Evolutionary conservation across 345 rosid genomes (phyloP).

Genomic region (Salix arbutifolia): DNA sequence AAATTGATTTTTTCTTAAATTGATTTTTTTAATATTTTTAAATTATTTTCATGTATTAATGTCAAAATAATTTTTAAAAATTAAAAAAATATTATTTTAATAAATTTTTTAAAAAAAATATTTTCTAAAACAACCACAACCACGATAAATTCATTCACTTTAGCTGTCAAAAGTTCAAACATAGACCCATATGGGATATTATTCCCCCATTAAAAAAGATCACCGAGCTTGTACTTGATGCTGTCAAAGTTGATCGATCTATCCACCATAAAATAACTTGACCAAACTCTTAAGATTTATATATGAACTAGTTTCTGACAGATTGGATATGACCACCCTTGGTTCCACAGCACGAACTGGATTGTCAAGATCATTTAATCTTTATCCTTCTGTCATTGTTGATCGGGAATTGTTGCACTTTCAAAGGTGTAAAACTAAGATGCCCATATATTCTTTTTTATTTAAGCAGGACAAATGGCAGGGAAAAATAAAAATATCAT

Average conservation of each 20-base stretch:
- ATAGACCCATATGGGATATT: background rate
- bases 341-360: background rate
- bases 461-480: background rate
- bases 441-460: background rate
- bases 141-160: no score
- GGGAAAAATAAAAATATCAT: background rate
- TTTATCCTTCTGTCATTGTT: background rate
- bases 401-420: slow-evolving; percentile 9
- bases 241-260: background rate
- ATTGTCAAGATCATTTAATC: background rate
- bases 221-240: background rate
- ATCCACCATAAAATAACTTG: background rate
- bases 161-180: background rate
- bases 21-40: no score
- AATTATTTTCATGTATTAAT: no score
- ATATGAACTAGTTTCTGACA: background rate
- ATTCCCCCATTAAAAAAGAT: background rate
- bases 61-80: no score
- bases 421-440: slow-evolving; percentile 6
- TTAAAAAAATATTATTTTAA: no score
- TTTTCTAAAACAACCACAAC: no score
- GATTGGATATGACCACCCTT: background rate
- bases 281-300: background rate
- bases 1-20: no score
- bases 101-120: no score